A percentile compares a stretch with the other conserved stretches of the same genome.
Conservation (phyloP, 208 protist species). For the Trypanosoma rangeli region DNA sequence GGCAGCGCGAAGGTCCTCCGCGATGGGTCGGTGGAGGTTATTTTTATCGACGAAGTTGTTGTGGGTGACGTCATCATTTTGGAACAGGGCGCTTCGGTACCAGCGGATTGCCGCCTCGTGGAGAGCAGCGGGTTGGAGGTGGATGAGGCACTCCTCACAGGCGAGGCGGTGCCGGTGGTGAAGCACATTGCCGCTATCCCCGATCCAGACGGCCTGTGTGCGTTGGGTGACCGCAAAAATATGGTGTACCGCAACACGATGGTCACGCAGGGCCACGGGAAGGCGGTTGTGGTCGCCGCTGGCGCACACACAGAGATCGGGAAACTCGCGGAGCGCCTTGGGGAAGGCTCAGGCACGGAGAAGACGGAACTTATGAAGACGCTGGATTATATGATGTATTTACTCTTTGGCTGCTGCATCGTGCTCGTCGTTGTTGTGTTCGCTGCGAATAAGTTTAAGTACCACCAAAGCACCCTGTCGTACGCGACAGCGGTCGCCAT, state of each 20-base stretch:
- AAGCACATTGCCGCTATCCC: slow-evolving; percentile 84
- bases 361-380: slow-evolving; percentile 82
- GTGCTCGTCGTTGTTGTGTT: slow-evolving; percentile 81
- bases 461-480: slow-evolving; percentile 56
- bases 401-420: slow-evolving; percentile 78
- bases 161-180: slow-evolving; percentile 84
- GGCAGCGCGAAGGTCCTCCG: slow-evolving; percentile 91
- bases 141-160: slow-evolving; percentile 94
- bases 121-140: slow-evolving; percentile 80
- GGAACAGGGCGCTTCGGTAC: slow-evolving; percentile 89
- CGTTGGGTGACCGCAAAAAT: slow-evolving; percentile 90
- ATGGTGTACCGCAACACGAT: slow-evolving; percentile 88
- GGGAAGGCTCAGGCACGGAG: slow-evolving; percentile 31
- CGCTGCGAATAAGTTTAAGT: slow-evolving; percentile 73
- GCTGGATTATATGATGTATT: slow-evolving; percentile 90
- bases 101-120: slow-evolving; percentile 95
- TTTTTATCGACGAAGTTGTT: slow-evolving; percentile 94
- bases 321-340: slow-evolving; percentile 76
- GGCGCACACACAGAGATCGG: slow-evolving; percentile 89
- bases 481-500: slow-evolving; percentile 86
- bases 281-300: slow-evolving; percentile 70
- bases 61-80: slow-evolving; percentile 96
- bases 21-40: slow-evolving; percentile 78
- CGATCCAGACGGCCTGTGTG: slow-evolving; percentile 63
- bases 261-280: slow-evolving; percentile 84